Percentiles rank a stretch among this genome's conserved stretches.
Conservation (phyloP, 805 yeast species). For the Candida argentea region DNA sequence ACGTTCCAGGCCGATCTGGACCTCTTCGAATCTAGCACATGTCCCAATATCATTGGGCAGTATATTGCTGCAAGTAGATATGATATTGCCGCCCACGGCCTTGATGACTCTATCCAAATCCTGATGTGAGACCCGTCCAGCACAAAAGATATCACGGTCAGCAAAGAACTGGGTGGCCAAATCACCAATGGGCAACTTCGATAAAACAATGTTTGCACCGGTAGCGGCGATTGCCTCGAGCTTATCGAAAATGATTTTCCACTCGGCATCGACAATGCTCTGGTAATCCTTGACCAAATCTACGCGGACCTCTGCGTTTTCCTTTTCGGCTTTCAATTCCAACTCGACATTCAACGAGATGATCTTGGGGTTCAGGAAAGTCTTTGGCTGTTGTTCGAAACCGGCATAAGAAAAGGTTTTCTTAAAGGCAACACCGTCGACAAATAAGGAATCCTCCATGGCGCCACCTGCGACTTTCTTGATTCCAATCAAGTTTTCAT, state of each 20-base stretch:
- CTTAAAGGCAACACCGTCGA: conserved; percentile 94
- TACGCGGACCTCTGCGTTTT: conserved; percentile 95
- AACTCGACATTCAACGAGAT: conserved; percentile 83
- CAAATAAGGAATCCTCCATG: conserved; percentile 83
- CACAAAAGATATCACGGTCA: conserved; percentile 91
- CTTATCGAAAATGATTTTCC: conserved; percentile 86
- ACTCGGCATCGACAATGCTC: conserved; percentile 97
- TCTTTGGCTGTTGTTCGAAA: conserved; percentile 96
- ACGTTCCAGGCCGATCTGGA: conserved; percentile 93
- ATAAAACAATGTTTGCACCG: conserved; percentile 88
- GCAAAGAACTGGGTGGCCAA: conserved; percentile 98
- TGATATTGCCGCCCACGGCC: conserved; percentile 91
- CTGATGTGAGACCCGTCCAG: conserved; percentile 84
- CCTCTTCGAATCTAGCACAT: conserved; percentile 80
- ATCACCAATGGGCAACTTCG: conserved; percentile 95
- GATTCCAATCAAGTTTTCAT: conserved; percentile 86
- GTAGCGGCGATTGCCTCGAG: conserved; percentile 70
- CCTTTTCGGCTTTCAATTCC: conserved; percentile 96
- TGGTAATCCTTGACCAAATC: conserved; percentile 92
- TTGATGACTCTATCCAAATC: conserved; percentile 87
- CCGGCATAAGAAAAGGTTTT: conserved; percentile 98
- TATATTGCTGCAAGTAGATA: conserved; percentile 65
- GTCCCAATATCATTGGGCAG: conserved; percentile 68
- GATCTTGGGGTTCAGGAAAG: conserved; percentile 69
- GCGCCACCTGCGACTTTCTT: conserved; percentile 95